A percentile compares a stretch with the other conserved stretches of the same genome.
Evolutionary conservation across 495 filamentous ascomycete genomes (phyloP).

Genomic region (Cairneyella variabilis): DNA sequence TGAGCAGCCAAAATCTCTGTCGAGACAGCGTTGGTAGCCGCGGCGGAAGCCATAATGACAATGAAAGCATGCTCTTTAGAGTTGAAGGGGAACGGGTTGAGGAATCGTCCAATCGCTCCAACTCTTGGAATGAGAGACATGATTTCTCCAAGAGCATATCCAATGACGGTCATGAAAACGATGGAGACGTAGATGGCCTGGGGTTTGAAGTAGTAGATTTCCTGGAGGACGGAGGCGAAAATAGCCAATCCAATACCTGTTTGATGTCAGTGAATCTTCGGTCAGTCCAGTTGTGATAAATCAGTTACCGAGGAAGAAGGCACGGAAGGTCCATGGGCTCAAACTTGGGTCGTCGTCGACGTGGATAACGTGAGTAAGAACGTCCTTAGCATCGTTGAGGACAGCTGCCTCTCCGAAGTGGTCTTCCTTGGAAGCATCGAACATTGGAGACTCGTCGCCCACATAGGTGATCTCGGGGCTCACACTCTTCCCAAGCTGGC

Average conservation of each 20-base stretch:
- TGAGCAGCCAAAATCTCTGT: slow-evolving; percentile 39
- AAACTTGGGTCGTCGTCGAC: slow-evolving; percentile 9
- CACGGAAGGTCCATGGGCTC: slow-evolving; percentile 9
- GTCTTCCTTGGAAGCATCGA: neutral
- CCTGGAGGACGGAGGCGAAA: slow-evolving; percentile 2
- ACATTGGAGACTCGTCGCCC: neutral
- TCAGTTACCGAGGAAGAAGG: slow-evolving; percentile 4
- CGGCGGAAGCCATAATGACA: slow-evolving; percentile 63
- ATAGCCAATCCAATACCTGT: slow-evolving; percentile 11
- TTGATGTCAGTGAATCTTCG: slow-evolving; percentile 13
- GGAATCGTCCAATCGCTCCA: slow-evolving; percentile 31
- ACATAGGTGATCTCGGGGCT: neutral
- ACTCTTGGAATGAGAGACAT: slow-evolving; percentile 35
- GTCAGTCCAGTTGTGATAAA: too few relatives aligned
- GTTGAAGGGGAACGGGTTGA: slow-evolving; percentile 74
- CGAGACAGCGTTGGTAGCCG: slow-evolving; percentile 30
- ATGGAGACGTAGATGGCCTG: slow-evolving; percentile 37
- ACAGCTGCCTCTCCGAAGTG: neutral
- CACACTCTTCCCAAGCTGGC: neutral
- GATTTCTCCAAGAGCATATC: slow-evolving; percentile 30
- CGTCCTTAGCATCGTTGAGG: neutral
- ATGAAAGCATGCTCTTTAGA: slow-evolving; percentile 75
- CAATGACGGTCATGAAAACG: slow-evolving; percentile 39
- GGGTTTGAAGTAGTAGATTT: slow-evolving; percentile 45
- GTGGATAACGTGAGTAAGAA: slow-evolving; percentile 7